Conservation (phyloP, 768 basidiomycete species). For the Hericium rajendrae region DNA sequence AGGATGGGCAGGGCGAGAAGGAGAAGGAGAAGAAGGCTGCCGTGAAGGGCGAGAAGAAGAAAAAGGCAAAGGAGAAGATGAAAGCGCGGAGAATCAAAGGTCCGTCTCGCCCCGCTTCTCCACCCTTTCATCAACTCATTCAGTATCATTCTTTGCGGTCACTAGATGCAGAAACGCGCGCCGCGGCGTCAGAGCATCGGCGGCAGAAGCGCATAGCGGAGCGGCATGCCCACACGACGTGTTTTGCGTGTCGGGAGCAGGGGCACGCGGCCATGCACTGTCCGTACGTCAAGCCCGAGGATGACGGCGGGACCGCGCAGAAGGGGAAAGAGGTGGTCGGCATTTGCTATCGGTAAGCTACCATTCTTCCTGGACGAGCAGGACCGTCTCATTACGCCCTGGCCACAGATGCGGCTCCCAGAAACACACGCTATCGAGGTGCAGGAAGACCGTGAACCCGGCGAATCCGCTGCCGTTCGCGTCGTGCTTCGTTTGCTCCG, state of each 20-base stretch:
- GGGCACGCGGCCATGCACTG: conserved; percentile 84
- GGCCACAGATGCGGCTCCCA: conserved; percentile 66
- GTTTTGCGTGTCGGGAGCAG: conserved; percentile 78
- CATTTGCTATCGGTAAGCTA: conserved; percentile 26
- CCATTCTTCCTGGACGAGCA: neutral
- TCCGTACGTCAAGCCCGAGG: conserved; percentile 34
- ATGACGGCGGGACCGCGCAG: conserved; percentile 25
- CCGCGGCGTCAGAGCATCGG: conserved; percentile 42
- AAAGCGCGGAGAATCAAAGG: conserved; percentile 19
- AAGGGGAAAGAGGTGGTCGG: conserved; percentile 55
- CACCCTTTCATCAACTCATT: too few species aligned
- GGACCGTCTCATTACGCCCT: neutral
- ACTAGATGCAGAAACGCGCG: conserved; percentile 17
- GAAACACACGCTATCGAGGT: conserved; percentile 70
- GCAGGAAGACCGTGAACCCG: conserved; percentile 55
- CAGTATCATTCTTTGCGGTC: neutral
- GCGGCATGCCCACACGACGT: conserved; percentile 49
- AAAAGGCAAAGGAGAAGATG: conserved; percentile 21
- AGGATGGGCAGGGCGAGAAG: neutral
- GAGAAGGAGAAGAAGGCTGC: conserved; percentile 15
- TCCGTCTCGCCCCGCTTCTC: conserved; percentile 8
- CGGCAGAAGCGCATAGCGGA: conserved; percentile 56
- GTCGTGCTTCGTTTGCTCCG: conserved; percentile 84
- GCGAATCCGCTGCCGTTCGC: conserved; percentile 74
- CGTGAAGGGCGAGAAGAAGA: conserved; percentile 20